These are phyloP conservation scores for Erysimum cheiri DNA, from an alignment of 441 rosid species.

Conservation along the genomic window DNA sequence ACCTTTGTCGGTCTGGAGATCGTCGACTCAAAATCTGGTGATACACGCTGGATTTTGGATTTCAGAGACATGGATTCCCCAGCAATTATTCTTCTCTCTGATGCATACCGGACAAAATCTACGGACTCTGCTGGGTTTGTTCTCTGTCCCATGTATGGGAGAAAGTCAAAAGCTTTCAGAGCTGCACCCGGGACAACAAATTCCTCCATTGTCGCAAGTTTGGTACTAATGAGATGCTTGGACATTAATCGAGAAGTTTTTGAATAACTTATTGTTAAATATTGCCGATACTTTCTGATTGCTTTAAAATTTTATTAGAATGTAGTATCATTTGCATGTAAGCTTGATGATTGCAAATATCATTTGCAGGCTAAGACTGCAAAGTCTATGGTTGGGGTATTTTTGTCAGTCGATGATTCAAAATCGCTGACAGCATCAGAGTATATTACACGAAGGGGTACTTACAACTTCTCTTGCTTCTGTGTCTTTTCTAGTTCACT, in stretches of 20 bases:
- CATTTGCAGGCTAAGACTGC: constrained; percentile 88
- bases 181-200: constrained; percentile 96
- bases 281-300: constrained; percentile 11
- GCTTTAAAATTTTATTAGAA: constrained; percentile 6
- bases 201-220: constrained; percentile 73
- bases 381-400: constrained; percentile 83
- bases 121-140: constrained; percentile 80
- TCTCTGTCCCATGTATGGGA: constrained; percentile 91
- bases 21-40: constrained; percentile 78
- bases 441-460: constrained; percentile 88
- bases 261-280: constrained; percentile 14
- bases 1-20: constrained; percentile 90
- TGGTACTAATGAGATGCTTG: constrained; percentile 62
- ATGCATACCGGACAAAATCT: constrained; percentile 73
- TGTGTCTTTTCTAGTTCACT: constrained; percentile 26
- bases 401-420: constrained; percentile 76
- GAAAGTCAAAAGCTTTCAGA: constrained; percentile 99
- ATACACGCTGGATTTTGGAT: constrained; percentile 95
- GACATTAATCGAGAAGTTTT: constrained; percentile 26
- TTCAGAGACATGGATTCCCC: constrained; percentile 99
- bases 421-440: constrained; percentile 70
- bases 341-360: constrained; percentile 33
- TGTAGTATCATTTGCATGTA: neutral
- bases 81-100: constrained; percentile 78
- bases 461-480: constrained; percentile 26